Conservation (phyloP, 306 rosid species). For the Macrotyloma uniflorum region DNA sequence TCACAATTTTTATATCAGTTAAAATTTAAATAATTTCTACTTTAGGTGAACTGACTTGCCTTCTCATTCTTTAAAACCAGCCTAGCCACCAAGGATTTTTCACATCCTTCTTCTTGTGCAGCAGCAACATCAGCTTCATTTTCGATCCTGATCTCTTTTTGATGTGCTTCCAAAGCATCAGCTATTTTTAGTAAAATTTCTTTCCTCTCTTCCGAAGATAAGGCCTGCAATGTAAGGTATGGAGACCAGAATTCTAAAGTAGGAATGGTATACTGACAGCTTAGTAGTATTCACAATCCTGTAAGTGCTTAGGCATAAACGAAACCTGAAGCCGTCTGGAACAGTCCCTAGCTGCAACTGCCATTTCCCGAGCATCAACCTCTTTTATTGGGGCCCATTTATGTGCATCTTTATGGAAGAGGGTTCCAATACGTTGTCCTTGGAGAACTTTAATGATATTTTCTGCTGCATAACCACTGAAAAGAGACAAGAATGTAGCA, state of each 20-base stretch:
- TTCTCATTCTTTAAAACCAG: conserved; percentile 80
- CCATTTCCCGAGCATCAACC: conserved; percentile 82
- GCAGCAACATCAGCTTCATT: conserved; percentile 83
- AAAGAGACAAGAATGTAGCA: background rate
- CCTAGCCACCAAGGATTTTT: conserved; percentile 79
- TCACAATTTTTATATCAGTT: conserved; percentile 28
- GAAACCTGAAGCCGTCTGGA: conserved; percentile 93
- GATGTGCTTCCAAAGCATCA: conserved; percentile 83
- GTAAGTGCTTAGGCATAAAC: conserved; percentile 23
- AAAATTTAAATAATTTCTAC: conserved; percentile 17
- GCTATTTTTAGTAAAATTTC: conserved; percentile 83
- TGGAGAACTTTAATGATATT: conserved; percentile 80
- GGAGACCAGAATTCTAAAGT: conserved; percentile 37
- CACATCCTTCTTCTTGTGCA: conserved; percentile 82
- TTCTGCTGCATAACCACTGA: conserved; percentile 78
- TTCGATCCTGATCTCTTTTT: conserved; percentile 66
- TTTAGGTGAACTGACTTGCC: conserved; percentile 51
- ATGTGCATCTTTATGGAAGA: conserved; percentile 91
- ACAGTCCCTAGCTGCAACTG: conserved; percentile 96
- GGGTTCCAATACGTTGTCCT: conserved; percentile 91
- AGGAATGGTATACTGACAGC: background rate
- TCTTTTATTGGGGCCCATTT: conserved; percentile 70
- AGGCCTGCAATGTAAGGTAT: conserved; percentile 58
- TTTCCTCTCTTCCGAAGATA: conserved; percentile 79
- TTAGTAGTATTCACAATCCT: conserved; percentile 20